Conservation (phyloP, 1,284 basidiomycete genomes). For the Rhodotorula sp. region DNA sequence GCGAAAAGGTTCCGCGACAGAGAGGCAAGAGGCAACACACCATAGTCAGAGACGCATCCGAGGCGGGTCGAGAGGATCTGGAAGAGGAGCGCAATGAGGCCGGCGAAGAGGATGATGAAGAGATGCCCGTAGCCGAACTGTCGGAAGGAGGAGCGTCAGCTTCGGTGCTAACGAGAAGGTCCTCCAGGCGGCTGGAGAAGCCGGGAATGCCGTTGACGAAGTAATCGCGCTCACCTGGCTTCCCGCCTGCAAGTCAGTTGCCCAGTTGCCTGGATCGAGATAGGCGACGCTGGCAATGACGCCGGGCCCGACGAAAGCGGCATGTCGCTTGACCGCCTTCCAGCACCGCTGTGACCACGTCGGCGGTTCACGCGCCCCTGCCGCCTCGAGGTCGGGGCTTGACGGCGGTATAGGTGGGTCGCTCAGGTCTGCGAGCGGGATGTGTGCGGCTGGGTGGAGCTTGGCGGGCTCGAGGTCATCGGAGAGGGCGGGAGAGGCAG, state of each 20-base stretch:
- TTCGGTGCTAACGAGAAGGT: neutral
- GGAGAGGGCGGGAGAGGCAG: neutral
- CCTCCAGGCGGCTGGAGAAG: too few species aligned
- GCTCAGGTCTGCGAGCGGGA: neutral
- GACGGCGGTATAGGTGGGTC: neutral
- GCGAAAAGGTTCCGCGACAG: neutral
- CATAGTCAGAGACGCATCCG: constrained; percentile 55
- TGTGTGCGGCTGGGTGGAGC: neutral
- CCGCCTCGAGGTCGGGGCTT: neutral
- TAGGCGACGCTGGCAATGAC: constrained; percentile 38
- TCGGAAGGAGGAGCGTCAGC: constrained; percentile 16
- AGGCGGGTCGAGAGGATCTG: constrained; percentile 56
- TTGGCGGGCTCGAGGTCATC: neutral
- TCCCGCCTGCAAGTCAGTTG: constrained; percentile 41
- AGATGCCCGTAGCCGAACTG: constrained; percentile 72
- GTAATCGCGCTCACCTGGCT: neutral
- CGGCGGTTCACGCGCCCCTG: neutral
- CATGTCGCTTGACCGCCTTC: constrained; percentile 26
- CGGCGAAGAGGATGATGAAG: constrained; percentile 80
- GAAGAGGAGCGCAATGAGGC: constrained; percentile 76
- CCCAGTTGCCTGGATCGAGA: constrained; percentile 40
- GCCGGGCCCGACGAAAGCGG: constrained; percentile 37
- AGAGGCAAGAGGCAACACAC: constrained; percentile 2
- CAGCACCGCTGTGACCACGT: neutral
- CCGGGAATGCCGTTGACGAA: neutral